phyloP scores from a whole-genome alignment of 345 rosid genomes.

The Streptanthus diversifolius region DNA sequence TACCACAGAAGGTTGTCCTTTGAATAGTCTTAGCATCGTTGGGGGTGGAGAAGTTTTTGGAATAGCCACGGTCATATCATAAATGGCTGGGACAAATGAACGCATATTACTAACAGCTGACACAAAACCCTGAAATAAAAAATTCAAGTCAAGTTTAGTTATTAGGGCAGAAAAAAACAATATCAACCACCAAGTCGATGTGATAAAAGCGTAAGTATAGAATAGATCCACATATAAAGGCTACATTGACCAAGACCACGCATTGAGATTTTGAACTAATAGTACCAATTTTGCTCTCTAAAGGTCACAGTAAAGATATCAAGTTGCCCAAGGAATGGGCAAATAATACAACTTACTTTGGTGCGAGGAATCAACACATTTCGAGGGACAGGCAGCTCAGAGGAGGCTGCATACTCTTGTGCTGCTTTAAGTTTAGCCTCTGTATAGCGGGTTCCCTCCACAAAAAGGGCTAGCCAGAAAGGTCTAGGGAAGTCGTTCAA shows the following conservation, averaged over 20 bases:
- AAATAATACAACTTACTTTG: slow-evolving; percentile 49
- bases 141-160: not conserved
- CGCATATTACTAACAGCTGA: slow-evolving; percentile 92
- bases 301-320: not conserved
- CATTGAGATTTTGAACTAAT: slow-evolving; percentile 16
- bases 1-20: slow-evolving; percentile 90
- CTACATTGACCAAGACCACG: not conserved
- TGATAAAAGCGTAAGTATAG: not conserved
- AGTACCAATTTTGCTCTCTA: not conserved
- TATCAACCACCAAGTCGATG: not conserved
- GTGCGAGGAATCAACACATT: slow-evolving; percentile 97
- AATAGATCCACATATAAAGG: not conserved
- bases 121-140: slow-evolving; percentile 78
- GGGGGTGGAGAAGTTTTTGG: slow-evolving; percentile 73
- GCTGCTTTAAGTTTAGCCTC: slow-evolving; percentile 93
- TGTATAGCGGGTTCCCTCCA: slow-evolving; percentile 97
- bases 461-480: slow-evolving; percentile 98
- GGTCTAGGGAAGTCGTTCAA: slow-evolving; percentile 80
- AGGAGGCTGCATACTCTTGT: slow-evolving; percentile 81
- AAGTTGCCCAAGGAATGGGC: not conserved
- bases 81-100: slow-evolving; percentile 89
- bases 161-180: slow-evolving; percentile 2
- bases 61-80: slow-evolving; percentile 80
- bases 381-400: slow-evolving; percentile 80
- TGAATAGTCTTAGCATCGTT: slow-evolving; percentile 76